Evolutionary conservation across 2,329 filamentous ascomycete genomes (phyloP).

Genomic region (Aspergillus amoenus): DNA sequence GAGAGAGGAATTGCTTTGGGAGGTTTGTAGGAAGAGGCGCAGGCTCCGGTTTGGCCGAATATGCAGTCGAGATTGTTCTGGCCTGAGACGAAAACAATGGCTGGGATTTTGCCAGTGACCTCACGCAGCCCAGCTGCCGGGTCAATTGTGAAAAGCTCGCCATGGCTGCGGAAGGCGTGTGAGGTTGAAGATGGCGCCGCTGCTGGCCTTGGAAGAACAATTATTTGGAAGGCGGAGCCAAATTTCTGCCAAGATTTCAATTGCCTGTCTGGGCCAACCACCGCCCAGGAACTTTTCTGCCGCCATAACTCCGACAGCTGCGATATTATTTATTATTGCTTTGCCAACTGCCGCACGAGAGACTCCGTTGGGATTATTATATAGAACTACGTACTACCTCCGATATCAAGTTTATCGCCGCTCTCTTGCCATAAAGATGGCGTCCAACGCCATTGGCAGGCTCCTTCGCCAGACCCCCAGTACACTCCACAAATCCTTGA

Average conservation of each 20-base stretch:
- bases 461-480: slow-evolving; percentile 37
- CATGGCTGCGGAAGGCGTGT: slow-evolving; percentile 52
- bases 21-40: slow-evolving; percentile 42
- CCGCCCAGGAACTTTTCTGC: slow-evolving; percentile 30
- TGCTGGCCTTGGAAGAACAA: slow-evolving; percentile 13
- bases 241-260: slow-evolving; percentile 38
- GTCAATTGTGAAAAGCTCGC: slow-evolving; percentile 55
- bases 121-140: slow-evolving; percentile 71
- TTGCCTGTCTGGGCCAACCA: slow-evolving; percentile 24
- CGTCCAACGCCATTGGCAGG: slow-evolving; percentile 38
- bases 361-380: neutral
- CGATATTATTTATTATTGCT: neutral
- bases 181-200: slow-evolving; percentile 14
- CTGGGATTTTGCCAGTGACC: slow-evolving; percentile 56
- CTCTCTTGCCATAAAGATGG: slow-evolving; percentile 29
- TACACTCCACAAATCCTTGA: slow-evolving; percentile 32
- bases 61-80: slow-evolving; percentile 53
- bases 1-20: slow-evolving; percentile 43
- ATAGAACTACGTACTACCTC: neutral
- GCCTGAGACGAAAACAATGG: slow-evolving; percentile 54
- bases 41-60: slow-evolving; percentile 43
- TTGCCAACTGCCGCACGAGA: neutral
- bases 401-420: neutral
- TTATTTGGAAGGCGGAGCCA: slow-evolving; percentile 30
- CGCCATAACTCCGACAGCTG: slow-evolving; percentile 9